These are phyloP conservation scores for Podila epicladia DNA, from an alignment of 192 early-diverging fungal species.

Conservation along the genomic window DNA sequence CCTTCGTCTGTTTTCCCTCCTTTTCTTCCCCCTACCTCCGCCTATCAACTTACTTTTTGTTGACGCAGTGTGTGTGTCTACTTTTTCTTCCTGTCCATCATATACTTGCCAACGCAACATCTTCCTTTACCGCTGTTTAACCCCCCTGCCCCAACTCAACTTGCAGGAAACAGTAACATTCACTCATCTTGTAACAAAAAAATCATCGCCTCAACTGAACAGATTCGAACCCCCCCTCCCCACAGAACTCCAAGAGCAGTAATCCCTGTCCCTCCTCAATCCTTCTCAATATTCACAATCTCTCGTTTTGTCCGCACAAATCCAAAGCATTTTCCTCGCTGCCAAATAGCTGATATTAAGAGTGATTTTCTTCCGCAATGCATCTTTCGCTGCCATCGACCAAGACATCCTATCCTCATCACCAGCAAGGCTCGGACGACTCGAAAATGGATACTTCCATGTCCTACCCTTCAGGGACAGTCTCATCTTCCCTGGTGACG, in stretches of 20 bases:
- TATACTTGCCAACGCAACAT: not conserved
- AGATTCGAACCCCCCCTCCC: not conserved
- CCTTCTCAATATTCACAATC: constrained; percentile 3
- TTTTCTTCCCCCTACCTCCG: not conserved
- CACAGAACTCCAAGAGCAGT: not conserved
- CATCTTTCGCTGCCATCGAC: constrained; percentile 1
- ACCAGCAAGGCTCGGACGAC: not conserved
- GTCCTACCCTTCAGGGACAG: constrained; percentile 1
- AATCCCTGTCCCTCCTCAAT: not conserved
- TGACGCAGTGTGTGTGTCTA: not conserved
- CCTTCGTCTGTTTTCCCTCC: not conserved
- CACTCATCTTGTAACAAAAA: not conserved
- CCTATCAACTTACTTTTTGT: not conserved
- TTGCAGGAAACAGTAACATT: constrained; percentile 2
- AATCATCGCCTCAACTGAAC: not conserved
- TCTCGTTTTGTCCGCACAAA: not conserved
- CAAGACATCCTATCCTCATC: not conserved
- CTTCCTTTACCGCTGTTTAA: not conserved
- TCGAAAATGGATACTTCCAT: not conserved
- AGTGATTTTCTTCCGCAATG: not conserved
- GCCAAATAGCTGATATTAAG: not conserved
- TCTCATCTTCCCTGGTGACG: not conserved
- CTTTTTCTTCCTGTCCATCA: not conserved
- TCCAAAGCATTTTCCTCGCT: not conserved
- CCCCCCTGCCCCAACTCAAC: not conserved